These are phyloP conservation scores for Akanthomyces uredinophilus DNA, from an alignment of 2,329 filamentous ascomycete species.

Conservation along the genomic window DNA sequence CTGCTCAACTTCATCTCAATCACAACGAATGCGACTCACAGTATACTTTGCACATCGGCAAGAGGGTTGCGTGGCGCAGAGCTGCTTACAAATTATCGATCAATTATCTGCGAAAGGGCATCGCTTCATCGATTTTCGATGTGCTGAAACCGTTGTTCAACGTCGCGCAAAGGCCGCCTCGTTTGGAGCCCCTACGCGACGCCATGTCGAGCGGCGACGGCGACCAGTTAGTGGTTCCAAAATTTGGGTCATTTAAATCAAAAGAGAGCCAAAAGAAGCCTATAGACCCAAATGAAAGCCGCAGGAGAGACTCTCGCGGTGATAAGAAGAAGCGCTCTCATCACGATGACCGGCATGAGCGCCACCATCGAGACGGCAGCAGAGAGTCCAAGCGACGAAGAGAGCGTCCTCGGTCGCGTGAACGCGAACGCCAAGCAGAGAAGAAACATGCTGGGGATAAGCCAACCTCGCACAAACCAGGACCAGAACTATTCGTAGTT, in stretches of 20 bases:
- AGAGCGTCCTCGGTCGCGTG: slow-evolving; percentile 13
- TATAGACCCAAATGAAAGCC: slow-evolving; percentile 32
- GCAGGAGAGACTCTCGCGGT: slow-evolving; percentile 13
- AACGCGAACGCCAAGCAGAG: slow-evolving; percentile 5
- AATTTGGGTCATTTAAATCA: slow-evolving; percentile 68
- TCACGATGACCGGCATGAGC: slow-evolving; percentile 16
- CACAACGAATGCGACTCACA: slow-evolving; percentile 1
- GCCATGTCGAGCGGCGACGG: slow-evolving; percentile 26
- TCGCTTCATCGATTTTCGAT: not conserved
- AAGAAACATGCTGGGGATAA: slow-evolving; percentile 6
- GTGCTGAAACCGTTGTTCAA: not conserved
- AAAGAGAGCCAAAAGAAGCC: slow-evolving; percentile 20
- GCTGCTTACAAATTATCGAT: not conserved
- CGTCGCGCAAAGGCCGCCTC: not conserved
- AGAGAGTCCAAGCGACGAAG: slow-evolving; percentile 19
- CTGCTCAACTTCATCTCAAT: not conserved
- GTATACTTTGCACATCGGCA: not conserved
- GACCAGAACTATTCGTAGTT: slow-evolving; percentile 43
- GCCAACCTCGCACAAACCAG: not conserved
- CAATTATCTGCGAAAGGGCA: too few species aligned
- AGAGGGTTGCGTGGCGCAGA: too few species aligned
- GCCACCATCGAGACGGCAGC: slow-evolving; percentile 15
- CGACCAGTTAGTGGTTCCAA: slow-evolving; percentile 46
- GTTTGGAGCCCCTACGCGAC: not conserved
- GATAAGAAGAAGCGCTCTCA: slow-evolving; percentile 10